Base-by-base conservation (phyloP, 441 rosid species). In the Theobroma grandiflorum region DNA sequence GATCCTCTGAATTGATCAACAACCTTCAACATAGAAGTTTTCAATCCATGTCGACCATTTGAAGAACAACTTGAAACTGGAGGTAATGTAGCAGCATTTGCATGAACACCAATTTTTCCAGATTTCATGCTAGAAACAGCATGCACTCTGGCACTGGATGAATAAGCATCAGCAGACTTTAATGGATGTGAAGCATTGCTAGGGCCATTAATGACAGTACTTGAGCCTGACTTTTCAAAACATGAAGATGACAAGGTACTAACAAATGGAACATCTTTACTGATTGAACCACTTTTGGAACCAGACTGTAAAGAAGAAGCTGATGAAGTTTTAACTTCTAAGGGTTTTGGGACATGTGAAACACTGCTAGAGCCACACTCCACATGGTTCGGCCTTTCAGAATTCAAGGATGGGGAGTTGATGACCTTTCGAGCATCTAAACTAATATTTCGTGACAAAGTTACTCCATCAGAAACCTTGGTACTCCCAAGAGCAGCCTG, bases 1-100 rank as follows among this genome's bases (percentile, higher is more conserved):
- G 95, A 86, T 77, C 92, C 93, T 84, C 87, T 90, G 69, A 93
- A 83, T 81, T 93, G 97, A 79, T 95, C 98, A 79, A 84, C 89
- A 81, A 86, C 94, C 85, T 90, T 95, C 86, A 78, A 49, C 68
- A 91, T 82, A 65, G 98, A 96, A 77, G 89, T 86, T 88, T 93
- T 95, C 82, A 92, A 69, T 38, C 95, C 94, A 83, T 72, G 86
- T 64, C 71, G 83, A 78, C 88, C 86, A 77, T 80, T 85, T 67
- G 89, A 62, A 71, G 88, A 74, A 59, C 45, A 82, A 80, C 72
- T 79, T 63, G 79, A 69, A 78, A 20, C 77, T 26, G 55, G 85
- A 64, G 84, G 52, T 57, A 78, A 57, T 70, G 74, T 73, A 58
- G 89, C 81, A 77, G 85, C 78, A 79, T 69, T 83, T 50, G 78